Evolutionary conservation across 352 stramenopile genomes (phyloP).

Genomic region (Phytopythium sindhum): DNA sequence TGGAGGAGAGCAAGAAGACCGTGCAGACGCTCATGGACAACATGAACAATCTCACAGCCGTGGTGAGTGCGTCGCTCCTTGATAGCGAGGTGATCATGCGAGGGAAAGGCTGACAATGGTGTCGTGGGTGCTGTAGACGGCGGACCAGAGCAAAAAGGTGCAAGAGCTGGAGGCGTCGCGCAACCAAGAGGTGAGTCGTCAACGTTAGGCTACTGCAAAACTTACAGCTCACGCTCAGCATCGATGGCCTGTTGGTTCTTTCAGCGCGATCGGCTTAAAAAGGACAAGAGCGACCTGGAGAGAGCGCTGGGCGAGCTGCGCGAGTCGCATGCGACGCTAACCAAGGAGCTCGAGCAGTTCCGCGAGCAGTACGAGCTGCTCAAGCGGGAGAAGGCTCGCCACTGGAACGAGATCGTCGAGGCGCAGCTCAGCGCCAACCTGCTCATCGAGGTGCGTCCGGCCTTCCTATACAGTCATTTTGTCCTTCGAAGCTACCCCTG

Average conservation of each 20-base stretch:
- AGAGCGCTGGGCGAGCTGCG: constrained; percentile 32
- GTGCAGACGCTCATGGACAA: constrained; percentile 67
- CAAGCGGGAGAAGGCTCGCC: constrained; percentile 58
- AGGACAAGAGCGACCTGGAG: constrained; percentile 34
- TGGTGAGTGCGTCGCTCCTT: constrained; percentile 24
- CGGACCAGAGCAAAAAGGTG: constrained; percentile 62
- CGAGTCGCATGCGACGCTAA: constrained; percentile 36
- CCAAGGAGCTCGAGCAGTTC: constrained; percentile 39
- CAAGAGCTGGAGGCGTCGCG: constrained; percentile 47
- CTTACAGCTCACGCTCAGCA: not conserved
- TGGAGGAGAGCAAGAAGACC: constrained; percentile 53
- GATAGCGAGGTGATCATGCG: not conserved
- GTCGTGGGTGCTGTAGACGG: constrained; percentile 26
- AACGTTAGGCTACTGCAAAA: not conserved
- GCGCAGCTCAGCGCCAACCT: constrained; percentile 71
- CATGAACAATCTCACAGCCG: constrained; percentile 52
- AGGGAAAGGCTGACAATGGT: not conserved
- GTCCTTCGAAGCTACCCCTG: not conserved
- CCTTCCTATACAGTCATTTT: too few relatives aligned
- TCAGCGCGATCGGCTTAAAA: constrained; percentile 29
- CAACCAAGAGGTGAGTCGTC: constrained; percentile 36
- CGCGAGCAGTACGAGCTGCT: constrained; percentile 46
- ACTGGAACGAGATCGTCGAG: constrained; percentile 70
- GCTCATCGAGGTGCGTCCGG: constrained; percentile 54
- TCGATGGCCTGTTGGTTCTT: constrained; percentile 1